Evolutionary conservation across 306 rosid species (phyloP), one percentile per base, ranked within the genome.

Genomic region (Biancaea sappan): DNA sequence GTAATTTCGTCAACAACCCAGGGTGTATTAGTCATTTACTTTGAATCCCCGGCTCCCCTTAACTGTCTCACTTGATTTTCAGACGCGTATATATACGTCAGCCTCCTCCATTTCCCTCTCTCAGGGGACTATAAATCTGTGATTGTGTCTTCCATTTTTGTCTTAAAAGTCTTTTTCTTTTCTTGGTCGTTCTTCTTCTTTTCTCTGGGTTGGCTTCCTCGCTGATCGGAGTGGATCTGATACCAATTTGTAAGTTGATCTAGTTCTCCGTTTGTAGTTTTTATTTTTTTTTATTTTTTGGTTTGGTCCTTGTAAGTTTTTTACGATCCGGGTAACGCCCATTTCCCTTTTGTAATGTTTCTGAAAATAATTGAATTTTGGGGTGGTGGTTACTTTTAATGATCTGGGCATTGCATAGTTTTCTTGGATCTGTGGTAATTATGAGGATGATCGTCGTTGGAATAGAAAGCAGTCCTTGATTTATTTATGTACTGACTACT

Each of bases 201-300:
- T 62, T n/a, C 65, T 57, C 18, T 73, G 24, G 10, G 58, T 8
- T 68, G 32, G 26, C 47, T 69, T 13, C 66, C 14, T 60, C 26
- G 26, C 28, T 47, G 46, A 48, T 68, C 60, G 25, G 21, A 22
- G 46, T 47, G 19, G 50, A 67, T 78, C 70, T 28, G 15, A 31
- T 56, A 4, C 66, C 48, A 29, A 46, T 63, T 69, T 31, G 86
- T 83, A 83, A 78, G 86, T 69, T 74, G 26, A 38, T 64, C 57
- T 26, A 37, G 1, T 22, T 28, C 21, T 19, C 19, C 25, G 28
- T 16, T 46, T 34, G 7, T 28, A 2, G 40, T n/a, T n/a, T n/a
- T n/a, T n/a, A n/a, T n/a, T n/a, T n/a, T n/a, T n/a, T n/a, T n/a
- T n/a, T 1, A 29, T 29, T 51, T 28, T 43, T 14, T 12, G 22